Base-by-base conservation (phyloP, 148 eudicot species). In the Vaccinium corymbosum region DNA sequence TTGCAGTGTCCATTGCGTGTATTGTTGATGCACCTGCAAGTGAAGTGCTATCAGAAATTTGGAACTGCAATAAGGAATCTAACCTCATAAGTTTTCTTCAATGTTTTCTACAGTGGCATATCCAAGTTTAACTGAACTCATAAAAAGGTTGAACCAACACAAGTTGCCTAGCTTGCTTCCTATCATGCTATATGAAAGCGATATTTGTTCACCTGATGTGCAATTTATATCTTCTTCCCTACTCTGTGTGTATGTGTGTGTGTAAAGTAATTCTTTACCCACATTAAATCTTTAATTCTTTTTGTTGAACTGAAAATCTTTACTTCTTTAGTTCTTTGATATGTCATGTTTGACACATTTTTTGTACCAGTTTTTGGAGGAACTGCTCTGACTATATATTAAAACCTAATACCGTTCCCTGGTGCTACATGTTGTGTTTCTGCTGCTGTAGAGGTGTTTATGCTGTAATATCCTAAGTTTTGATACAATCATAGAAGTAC, bases 81-180 rank as follows among this genome's bases (percentile, higher is more conserved):
- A 20, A 20, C 57, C 22, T 38, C 5, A 11, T 35, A 57, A 38
- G 20, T 15, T 53, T 53, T 78, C 29, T 17, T 56, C 56, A 20
- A 57, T 19, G 27, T 38, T 38, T 79, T 80, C 51, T 51, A 35
- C 29, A 8, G 1, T 59, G 82, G 52, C 29, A 11, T 62, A 61
- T 11, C 50, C 25, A 48, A 56, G 35, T 19, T 56, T 29, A 57
- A 9, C 12, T 35, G 8, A 80, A 20, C 68, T 42, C 35, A 46
- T 80, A 19, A 80, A 46, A 61, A 80, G 20, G 29, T 46, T 80
- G 53, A 80, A 59, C 55, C 3, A n/a, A n/a, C 55, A 22, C 80
- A 22, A 27, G n/a, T 27, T 50, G 59, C 20, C 27, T 78, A 12
- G 80, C 32, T 14, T 78, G 61, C 61, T 52, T 78, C 57, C 1